Evolutionary conservation across 2,329 filamentous ascomycete species (phyloP).

Genomic region (Xylariales sp.): DNA sequence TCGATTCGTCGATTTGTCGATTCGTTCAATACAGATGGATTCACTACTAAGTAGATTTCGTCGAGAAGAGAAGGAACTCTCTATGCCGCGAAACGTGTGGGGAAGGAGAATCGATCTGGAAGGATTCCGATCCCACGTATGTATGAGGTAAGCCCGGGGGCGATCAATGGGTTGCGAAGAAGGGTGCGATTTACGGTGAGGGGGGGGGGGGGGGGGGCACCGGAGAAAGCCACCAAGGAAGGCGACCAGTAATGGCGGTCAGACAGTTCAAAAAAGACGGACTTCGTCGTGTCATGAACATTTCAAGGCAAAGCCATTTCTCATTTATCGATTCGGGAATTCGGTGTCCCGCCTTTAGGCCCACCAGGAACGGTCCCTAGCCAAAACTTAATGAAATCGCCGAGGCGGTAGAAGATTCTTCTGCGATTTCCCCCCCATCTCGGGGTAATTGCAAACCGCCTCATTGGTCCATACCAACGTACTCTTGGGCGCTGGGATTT

Average conservation of each 20-base stretch:
- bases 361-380: too few species aligned
- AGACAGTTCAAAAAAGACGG: not conserved
- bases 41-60: too few species aligned
- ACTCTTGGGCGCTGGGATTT: not conserved
- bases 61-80: slow-evolving; percentile 1
- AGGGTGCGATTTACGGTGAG: too few species aligned
- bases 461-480: slow-evolving; percentile 1
- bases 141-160: slow-evolving; percentile 5
- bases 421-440: not conserved
- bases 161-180: too few species aligned
- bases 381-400: too few species aligned
- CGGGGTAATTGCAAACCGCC: slow-evolving; percentile 4
- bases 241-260: not conserved
- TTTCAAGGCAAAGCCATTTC: too few species aligned
- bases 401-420: not conserved
- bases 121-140: not conserved
- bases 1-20: too few species aligned
- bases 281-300: slow-evolving; percentile 5
- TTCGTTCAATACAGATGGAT: too few species aligned
- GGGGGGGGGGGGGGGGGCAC: slow-evolving; percentile 1
- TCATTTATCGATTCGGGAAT: too few species aligned
- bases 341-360: slow-evolving; percentile 3
- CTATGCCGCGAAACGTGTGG: not conserved
- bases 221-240: too few species aligned
- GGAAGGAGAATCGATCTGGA: not conserved